Percentiles rank a stretch among this genome's conserved stretches.
Conservation (phyloP, 257 asterid genomes). For the Paulownia fortunei region DNA sequence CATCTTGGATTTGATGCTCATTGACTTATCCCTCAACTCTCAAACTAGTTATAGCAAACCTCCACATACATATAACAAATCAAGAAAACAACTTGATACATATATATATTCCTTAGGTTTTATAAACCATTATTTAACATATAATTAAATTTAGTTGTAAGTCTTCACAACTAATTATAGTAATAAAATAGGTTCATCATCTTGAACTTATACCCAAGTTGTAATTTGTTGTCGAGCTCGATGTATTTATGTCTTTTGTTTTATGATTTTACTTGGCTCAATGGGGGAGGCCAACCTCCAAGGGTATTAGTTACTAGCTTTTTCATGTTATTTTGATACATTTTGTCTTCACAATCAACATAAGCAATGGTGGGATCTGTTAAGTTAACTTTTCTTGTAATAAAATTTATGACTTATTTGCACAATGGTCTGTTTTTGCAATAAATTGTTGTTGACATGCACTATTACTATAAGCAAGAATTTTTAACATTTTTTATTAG, state of each 20-base stretch:
- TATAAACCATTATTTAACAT: conserved; percentile 1
- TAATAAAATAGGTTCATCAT: neutral
- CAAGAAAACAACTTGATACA: neutral
- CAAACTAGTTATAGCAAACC: conserved; percentile 30
- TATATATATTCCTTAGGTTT: neutral
- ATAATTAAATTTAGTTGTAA: neutral
- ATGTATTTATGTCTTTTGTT: conserved; percentile 43
- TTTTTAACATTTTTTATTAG: no score
- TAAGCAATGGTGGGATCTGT: conserved; percentile 42
- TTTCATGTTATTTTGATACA: neutral
- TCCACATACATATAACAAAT: conserved; percentile 29
- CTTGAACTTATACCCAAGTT: conserved; percentile 36
- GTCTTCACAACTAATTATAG: neutral
- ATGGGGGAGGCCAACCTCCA: conserved; percentile 52
- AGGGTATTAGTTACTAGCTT: conserved; percentile 26
- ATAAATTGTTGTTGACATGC: no score
- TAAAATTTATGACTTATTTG: no score
- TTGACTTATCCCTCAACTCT: conserved; percentile 49
- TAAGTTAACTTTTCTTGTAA: no score
- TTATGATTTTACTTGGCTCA: conserved; percentile 67
- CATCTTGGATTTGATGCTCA: conserved; percentile 52
- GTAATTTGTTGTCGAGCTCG: conserved; percentile 45
- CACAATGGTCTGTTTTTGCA: no score
- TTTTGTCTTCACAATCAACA: conserved; percentile 43
- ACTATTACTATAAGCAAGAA: no score